phyloP scores from a whole-genome alignment of 2,329 filamentous ascomycete genomes.

The Cercospora sp. region DNA sequence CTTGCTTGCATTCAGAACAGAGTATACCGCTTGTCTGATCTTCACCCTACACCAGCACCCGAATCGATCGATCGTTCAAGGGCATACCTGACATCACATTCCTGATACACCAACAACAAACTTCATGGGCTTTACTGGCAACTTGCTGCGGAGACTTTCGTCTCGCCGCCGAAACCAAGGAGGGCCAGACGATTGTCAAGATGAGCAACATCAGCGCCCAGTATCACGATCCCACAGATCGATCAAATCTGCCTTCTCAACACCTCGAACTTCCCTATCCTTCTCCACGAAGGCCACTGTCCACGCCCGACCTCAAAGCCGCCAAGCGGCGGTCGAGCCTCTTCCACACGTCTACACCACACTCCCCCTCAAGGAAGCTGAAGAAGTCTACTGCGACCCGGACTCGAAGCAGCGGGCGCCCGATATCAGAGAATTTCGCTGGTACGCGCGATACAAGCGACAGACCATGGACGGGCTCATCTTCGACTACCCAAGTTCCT shows the following conservation, averaged over 20 bases:
- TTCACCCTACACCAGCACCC: neutral
- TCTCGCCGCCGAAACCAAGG: conserved; percentile 6
- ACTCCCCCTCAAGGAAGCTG: conserved; percentile 16
- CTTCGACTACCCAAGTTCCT: conserved; percentile 17
- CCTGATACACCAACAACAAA: conserved; percentile 5
- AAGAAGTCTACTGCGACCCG: conserved; percentile 17
- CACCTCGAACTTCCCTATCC: conserved; percentile 11
- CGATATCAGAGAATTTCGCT: conserved; percentile 17
- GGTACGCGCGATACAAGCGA: conserved; percentile 15
- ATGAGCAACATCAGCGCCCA: conserved; percentile 11
- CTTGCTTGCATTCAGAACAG: conserved; percentile 7
- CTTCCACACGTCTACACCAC: conserved; percentile 15
- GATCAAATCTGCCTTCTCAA: conserved; percentile 4
- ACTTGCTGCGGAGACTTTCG: conserved; percentile 13
- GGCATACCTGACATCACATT: neutral
- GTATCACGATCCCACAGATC: conserved; percentile 5
- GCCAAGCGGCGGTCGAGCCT: conserved; percentile 16
- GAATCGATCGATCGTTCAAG: neutral
- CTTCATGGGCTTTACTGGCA: conserved; percentile 18
- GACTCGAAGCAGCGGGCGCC: conserved; percentile 11
- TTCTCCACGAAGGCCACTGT: conserved; percentile 20
- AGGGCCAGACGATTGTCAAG: conserved; percentile 4
- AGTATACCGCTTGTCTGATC: neutral
- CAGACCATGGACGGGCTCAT: conserved; percentile 17
- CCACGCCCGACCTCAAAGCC: conserved; percentile 20